Evolutionary conservation across 2,329 filamentous ascomycete species (phyloP).

Genomic region (Colletotrichum viniferum): DNA sequence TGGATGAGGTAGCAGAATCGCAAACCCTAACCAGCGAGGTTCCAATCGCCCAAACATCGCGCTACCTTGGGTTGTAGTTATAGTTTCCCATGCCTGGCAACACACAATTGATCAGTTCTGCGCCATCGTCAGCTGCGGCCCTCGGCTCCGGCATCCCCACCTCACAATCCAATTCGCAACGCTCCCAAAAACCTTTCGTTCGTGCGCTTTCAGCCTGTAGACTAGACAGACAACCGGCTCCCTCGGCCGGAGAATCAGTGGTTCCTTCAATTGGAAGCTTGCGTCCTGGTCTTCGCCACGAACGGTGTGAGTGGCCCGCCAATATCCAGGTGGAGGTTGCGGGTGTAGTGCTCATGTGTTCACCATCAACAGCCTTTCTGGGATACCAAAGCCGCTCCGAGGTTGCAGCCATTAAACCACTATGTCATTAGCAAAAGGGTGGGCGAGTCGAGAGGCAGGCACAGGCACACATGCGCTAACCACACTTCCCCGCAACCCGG

Average conservation of each 20-base stretch:
- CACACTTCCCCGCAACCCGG: not conserved
- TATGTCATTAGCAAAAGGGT: not conserved
- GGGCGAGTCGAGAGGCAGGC: not conserved
- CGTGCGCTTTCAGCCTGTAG: not conserved
- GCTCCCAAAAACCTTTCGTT: not conserved
- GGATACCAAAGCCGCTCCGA: not conserved
- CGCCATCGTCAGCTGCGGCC: not conserved
- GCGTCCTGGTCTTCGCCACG: not conserved
- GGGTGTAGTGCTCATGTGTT: not conserved
- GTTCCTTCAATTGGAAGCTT: constrained; percentile 4
- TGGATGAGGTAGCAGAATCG: not conserved
- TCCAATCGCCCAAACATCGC: not conserved
- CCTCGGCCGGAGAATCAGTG: not conserved
- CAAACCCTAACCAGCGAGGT: not conserved
- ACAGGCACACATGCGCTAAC: not conserved
- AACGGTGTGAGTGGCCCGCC: not conserved
- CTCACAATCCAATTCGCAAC: not conserved
- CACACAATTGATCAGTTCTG: not conserved
- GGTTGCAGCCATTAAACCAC: not conserved
- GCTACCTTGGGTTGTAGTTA: not conserved
- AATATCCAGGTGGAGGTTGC: not conserved
- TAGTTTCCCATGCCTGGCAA: not conserved
- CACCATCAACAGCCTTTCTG: not conserved
- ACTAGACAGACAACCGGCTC: not conserved
- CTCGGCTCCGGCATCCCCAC: constrained; percentile 8